Conservation (phyloP, 2,329 filamentous ascomycete genomes). For the Colletotrichum sansevieriae region DNA sequence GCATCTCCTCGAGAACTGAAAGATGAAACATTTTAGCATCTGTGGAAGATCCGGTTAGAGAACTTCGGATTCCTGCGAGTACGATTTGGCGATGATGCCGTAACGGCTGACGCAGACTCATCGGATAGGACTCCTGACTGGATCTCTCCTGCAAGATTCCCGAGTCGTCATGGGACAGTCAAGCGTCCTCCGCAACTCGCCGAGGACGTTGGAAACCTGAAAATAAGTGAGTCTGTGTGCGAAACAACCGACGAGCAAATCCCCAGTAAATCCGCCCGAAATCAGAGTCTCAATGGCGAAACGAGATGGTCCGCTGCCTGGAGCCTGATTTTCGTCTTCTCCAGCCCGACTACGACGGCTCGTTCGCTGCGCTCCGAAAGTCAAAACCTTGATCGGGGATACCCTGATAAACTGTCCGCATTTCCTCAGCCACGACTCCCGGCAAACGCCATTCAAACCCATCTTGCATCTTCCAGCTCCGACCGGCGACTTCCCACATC, state of each 20-base stretch:
- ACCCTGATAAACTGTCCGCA: background rate
- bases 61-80: too few relatives aligned
- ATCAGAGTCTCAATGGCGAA: background rate
- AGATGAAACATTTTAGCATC: too few relatives aligned
- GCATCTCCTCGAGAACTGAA: too few relatives aligned
- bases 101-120: background rate
- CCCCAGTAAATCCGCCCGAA: background rate
- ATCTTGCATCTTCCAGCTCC: background rate
- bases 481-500: background rate
- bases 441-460: constrained; percentile 14
- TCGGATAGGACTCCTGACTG: background rate
- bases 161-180: background rate
- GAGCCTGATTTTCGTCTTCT: constrained; percentile 4
- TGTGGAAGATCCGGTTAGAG: too few relatives aligned
- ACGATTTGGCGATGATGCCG: background rate
- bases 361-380: constrained; percentile 10
- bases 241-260: too few relatives aligned
- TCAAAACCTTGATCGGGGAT: constrained; percentile 17
- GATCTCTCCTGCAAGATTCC: background rate
- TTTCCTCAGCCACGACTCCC: constrained; percentile 18
- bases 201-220: too few relatives aligned
- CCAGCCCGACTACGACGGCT: constrained; percentile 25
- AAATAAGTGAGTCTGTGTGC: too few relatives aligned
- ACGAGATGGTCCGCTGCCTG: background rate
- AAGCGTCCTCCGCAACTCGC: too few relatives aligned